Percentiles rank a stretch among this genome's conserved stretches.
These are phyloP conservation scores for Chlamydomonas asymmetrica DNA, from an alignment of 139 green algal genomes.

Conservation along the genomic window DNA sequence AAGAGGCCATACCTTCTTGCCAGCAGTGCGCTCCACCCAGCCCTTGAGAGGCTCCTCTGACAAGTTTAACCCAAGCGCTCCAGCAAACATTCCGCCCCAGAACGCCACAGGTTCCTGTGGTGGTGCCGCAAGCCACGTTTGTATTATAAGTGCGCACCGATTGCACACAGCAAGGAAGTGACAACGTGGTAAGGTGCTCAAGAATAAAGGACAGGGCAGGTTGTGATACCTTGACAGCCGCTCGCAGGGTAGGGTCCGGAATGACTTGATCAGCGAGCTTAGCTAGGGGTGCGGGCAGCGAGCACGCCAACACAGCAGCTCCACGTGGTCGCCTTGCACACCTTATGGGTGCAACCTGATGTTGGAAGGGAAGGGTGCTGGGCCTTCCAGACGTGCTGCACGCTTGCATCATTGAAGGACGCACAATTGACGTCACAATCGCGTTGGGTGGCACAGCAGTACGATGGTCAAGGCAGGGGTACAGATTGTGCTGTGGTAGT, in stretches of 20 bases:
- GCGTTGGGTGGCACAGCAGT: too few relatives aligned
- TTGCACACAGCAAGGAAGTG: neutral
- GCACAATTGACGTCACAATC: too few relatives aligned
- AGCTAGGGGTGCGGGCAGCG: neutral
- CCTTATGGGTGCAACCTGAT: too few relatives aligned
- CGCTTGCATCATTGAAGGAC: too few relatives aligned
- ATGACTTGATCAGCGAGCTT: slow-evolving; percentile 19
- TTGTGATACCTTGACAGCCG: slow-evolving; percentile 30
- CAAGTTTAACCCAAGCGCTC: slow-evolving; percentile 38
- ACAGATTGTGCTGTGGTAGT: too few relatives aligned
- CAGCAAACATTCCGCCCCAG: slow-evolving; percentile 47
- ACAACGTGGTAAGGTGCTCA: too few relatives aligned
- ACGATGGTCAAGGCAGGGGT: too few relatives aligned
- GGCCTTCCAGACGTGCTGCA: too few relatives aligned
- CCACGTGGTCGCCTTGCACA: too few relatives aligned
- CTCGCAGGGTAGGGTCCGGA: slow-evolving; percentile 23
- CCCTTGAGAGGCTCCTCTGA: slow-evolving; percentile 35
- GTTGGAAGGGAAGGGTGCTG: too few relatives aligned
- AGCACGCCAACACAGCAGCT: too few relatives aligned
- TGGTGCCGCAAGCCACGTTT: neutral
- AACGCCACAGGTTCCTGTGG: slow-evolving; percentile 53
- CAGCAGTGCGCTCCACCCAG: slow-evolving; percentile 38
- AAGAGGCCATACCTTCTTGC: too few relatives aligned
- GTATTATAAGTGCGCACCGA: neutral
- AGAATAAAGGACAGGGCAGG: neutral